These are phyloP conservation scores for Jatropha curcas DNA, from an alignment of 345 rosid genomes.

Conservation along the genomic window DNA sequence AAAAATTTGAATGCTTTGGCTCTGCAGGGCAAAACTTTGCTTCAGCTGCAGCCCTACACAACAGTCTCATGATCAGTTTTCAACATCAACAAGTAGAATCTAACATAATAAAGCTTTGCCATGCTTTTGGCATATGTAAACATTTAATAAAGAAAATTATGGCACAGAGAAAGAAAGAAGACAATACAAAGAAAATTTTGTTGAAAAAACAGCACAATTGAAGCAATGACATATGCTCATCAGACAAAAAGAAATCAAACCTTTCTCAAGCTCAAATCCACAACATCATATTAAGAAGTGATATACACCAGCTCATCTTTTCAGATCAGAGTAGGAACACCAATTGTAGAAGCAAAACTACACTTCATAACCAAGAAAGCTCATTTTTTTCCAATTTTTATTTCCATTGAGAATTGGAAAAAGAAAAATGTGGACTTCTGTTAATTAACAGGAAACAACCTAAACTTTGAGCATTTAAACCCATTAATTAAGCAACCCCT, in stretches of 20 bases:
- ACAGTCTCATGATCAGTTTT: not conserved
- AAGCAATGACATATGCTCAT: not conserved
- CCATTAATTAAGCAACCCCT: not conserved
- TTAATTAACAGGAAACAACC: not conserved
- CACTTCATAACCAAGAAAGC: not conserved
- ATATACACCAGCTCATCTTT: not conserved
- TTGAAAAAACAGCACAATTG: not conserved
- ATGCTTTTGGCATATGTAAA: not conserved
- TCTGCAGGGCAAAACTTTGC: constrained; percentile 25
- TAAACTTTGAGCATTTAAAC: not conserved
- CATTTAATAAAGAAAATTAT: too few species aligned
- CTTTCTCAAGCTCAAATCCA: not conserved
- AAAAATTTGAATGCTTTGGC: constrained; percentile 24
- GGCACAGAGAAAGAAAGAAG: not conserved
- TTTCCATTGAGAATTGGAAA: not conserved
- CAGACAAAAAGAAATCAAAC: not conserved
- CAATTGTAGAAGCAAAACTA: not conserved
- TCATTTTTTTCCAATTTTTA: not conserved
- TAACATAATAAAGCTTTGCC: not conserved
- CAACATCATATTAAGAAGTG: not conserved
- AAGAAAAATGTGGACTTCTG: not conserved
- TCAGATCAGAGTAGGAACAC: not conserved
- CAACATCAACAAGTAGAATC: not conserved
- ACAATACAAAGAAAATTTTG: not conserved
- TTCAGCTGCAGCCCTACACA: constrained; percentile 45